phyloP scores from a whole-genome alignment of 148 eudicot genomes.

The Rhododendron ovatum region DNA sequence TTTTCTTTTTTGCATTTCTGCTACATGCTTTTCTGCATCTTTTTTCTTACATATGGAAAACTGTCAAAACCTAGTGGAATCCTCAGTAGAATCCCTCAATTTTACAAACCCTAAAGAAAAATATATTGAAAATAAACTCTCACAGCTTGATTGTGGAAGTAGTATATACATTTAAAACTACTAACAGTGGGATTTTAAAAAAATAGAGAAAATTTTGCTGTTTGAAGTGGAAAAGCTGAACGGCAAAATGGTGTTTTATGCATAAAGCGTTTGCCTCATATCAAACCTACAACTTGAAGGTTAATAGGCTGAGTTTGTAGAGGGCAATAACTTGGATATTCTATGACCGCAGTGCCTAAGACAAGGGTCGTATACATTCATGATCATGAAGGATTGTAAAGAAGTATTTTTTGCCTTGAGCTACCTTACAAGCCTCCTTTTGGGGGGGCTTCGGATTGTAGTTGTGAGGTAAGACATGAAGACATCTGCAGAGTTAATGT shows the following conservation, averaged over 20 bases:
- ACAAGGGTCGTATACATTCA: background rate
- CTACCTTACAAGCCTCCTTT: background rate
- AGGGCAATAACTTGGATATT: background rate
- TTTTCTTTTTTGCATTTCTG: background rate
- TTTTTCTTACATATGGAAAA: background rate
- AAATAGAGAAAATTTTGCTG: background rate
- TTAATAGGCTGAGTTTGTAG: background rate
- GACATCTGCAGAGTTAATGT: background rate
- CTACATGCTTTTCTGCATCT: background rate
- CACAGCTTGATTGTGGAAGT: background rate
- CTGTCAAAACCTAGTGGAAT: background rate
- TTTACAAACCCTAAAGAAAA: too few relatives aligned
- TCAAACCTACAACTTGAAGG: background rate
- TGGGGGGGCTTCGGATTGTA: background rate
- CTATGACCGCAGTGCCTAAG: background rate
- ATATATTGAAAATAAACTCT: background rate
- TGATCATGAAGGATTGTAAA: background rate
- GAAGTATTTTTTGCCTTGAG: background rate
- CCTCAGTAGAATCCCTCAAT: background rate
- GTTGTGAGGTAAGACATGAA: background rate
- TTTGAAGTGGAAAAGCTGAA: background rate
- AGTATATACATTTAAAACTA: background rate
- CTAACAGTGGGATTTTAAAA: background rate
- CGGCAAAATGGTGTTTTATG: background rate
- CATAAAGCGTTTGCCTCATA: background rate